A percentile compares a stretch with the other conserved stretches of the same genome.
Conservation (phyloP, 1,284 basidiomycete species). For the Gymnopus androsaceus region DNA sequence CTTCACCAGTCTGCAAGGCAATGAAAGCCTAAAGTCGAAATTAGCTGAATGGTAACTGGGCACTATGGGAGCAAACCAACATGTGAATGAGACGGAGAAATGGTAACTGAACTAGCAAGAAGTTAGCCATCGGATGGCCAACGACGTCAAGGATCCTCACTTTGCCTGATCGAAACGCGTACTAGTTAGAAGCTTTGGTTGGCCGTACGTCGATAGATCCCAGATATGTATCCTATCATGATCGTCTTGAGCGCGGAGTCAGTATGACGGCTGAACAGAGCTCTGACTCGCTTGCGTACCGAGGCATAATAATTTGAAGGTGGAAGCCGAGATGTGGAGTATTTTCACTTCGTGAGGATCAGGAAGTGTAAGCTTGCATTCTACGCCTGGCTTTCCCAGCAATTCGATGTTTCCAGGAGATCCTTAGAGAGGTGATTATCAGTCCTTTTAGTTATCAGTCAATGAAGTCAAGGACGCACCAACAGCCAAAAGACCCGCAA, state of each 20-base stretch:
- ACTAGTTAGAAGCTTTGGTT: constrained; percentile 55
- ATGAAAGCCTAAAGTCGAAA: constrained; percentile 53
- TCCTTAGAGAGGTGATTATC: constrained; percentile 47
- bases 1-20: constrained; percentile 56
- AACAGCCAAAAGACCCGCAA: constrained; percentile 73
- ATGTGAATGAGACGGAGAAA: constrained; percentile 79
- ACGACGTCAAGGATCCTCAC: constrained; percentile 25
- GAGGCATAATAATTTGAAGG: constrained; percentile 62
- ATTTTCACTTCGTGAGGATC: constrained; percentile 57
- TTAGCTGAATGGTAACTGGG: background rate
- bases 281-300: constrained; percentile 44
- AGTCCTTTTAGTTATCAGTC: constrained; percentile 5
- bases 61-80: constrained; percentile 47
- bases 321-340: constrained; percentile 61
- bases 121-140: constrained; percentile 10
- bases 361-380: constrained; percentile 52
- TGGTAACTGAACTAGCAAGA: constrained; percentile 50
- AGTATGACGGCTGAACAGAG: background rate
- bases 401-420: constrained; percentile 62
- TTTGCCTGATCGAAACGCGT: constrained; percentile 50
- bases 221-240: constrained; percentile 68
- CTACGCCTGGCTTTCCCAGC: constrained; percentile 67
- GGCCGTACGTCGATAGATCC: constrained; percentile 59
- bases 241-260: constrained; percentile 48
- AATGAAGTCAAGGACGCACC: constrained; percentile 41